phyloP scores from a whole-genome alignment of 2,329 filamentous ascomycete genomes.

The Tricladium varicosporioides region DNA sequence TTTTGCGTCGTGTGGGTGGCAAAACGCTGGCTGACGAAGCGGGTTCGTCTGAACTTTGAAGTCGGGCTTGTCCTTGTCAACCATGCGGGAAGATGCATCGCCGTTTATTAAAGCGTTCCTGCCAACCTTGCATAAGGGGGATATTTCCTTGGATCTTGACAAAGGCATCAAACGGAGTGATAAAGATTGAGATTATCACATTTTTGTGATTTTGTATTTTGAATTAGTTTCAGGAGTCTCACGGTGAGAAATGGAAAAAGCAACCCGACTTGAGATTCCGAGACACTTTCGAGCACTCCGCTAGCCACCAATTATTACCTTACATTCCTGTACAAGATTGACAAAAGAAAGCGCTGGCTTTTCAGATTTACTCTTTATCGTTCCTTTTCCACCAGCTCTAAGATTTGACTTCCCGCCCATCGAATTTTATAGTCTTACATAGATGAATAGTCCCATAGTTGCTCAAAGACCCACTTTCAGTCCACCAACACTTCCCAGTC shows the following conservation, averaged over 20 bases:
- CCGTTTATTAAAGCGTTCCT: too few species aligned
- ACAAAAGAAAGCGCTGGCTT: not conserved
- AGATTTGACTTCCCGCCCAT: not conserved
- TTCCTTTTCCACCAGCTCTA: not conserved
- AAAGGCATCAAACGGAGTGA: not conserved
- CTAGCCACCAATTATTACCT: not conserved
- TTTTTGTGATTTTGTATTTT: not conserved
- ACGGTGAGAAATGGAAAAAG: not conserved
- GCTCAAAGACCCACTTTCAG: slow-evolving; percentile 19
- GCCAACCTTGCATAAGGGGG: too few species aligned
- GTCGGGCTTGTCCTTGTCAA: not conserved
- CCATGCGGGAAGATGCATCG: too few species aligned
- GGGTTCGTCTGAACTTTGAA: not conserved
- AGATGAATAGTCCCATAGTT: not conserved
- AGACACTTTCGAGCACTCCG: not conserved
- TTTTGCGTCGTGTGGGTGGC: not conserved
- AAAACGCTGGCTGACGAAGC: not conserved
- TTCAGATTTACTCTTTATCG: not conserved
- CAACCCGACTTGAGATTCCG: not conserved
- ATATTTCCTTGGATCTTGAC: too few species aligned
- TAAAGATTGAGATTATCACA: not conserved
- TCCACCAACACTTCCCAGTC: slow-evolving; percentile 23
- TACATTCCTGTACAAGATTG: not conserved
- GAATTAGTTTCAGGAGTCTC: not conserved
- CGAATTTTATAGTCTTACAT: not conserved